Base-by-base conservation (phyloP, 1,139 yeast genomes). In the Hyphopichia khmerensis region DNA sequence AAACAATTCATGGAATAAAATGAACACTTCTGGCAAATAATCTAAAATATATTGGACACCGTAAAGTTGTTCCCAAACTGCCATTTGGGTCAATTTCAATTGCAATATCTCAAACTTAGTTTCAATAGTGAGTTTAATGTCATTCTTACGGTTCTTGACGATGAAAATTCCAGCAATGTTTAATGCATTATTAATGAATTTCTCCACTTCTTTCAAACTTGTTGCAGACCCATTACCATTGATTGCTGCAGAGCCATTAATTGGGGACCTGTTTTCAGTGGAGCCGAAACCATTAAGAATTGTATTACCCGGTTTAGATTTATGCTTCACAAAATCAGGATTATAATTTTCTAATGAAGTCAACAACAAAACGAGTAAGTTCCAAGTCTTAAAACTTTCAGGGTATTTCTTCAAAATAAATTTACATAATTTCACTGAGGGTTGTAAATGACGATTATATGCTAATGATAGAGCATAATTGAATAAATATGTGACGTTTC, bases 1-100 rank as follows among this genome's bases (percentile, higher is more conserved):
- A 54, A 83, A 85, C 27, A 87, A 65, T 40, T 67, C 74, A 41
- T 79, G 77, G 53, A 76, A 86, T 16, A 84, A 61, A 14, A 74
- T 75, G 52, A 89, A 84, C 10, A 87, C 75, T 40, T 82, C 90
- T 2, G 87, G 78, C 21, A 90, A 63, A 39, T 72, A 69, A 40
- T 84, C 90, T 51, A 88, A 62, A 2, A 90, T 82, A 39, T 77
- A 79, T 26, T 75, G 72, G 1, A 77, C 67, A 3, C 90, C 93
- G 44, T 82, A 72, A 9, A 77, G 65, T 8, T 81, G 75, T 55
- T 88, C 95, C 45, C 82, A 67, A 14, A 89, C 70, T 2, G 91
- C 84, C 40, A 89, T 64, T 51, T 86, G 90, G 0, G 96, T 84
- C 61, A 87, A 71, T 53, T 87, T 87, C 55, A 89, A 69, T 57